phyloP scores from a whole-genome alignment of 208 protist species.

The Crithidia fasciculata region DNA sequence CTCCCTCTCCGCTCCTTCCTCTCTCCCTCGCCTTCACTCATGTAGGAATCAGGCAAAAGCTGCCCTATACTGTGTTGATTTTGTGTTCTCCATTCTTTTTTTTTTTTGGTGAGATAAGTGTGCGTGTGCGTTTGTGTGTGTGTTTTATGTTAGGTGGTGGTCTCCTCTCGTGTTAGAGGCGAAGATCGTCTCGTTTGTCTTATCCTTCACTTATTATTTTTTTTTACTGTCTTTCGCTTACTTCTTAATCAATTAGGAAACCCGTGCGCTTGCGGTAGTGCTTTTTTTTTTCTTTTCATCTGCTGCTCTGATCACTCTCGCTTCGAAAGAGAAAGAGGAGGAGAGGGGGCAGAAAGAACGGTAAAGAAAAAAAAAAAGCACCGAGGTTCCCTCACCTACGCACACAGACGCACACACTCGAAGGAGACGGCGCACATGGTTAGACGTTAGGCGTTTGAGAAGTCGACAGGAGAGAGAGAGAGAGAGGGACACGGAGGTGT shows the following conservation, averaged over 20 bases:
- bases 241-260: slow-evolving; percentile 32
- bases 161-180: no score
- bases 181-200: not conserved
- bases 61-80: slow-evolving; percentile 7
- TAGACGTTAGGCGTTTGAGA: slow-evolving; percentile 18
- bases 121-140: no score
- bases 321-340: not conserved
- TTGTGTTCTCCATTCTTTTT: slow-evolving; percentile 6
- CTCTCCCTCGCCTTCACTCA: not conserved
- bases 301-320: not conserved
- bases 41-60: slow-evolving; percentile 21
- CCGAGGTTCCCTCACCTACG: not conserved
- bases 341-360: not conserved
- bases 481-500: not conserved
- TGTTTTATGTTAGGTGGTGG: no score
- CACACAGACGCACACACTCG: not conserved
- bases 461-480: not conserved
- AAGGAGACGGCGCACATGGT: not conserved
- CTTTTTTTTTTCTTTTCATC: not conserved
- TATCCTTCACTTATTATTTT: slow-evolving; percentile 15
- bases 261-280: slow-evolving; percentile 7
- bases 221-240: slow-evolving; percentile 8
- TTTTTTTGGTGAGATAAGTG: slow-evolving; percentile 3
- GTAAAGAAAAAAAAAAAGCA: not conserved
- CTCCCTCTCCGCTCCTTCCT: slow-evolving; percentile 1